Evolutionary conservation across 2,329 filamentous ascomycete species (phyloP).

Genomic region (Neonectria ditissima): DNA sequence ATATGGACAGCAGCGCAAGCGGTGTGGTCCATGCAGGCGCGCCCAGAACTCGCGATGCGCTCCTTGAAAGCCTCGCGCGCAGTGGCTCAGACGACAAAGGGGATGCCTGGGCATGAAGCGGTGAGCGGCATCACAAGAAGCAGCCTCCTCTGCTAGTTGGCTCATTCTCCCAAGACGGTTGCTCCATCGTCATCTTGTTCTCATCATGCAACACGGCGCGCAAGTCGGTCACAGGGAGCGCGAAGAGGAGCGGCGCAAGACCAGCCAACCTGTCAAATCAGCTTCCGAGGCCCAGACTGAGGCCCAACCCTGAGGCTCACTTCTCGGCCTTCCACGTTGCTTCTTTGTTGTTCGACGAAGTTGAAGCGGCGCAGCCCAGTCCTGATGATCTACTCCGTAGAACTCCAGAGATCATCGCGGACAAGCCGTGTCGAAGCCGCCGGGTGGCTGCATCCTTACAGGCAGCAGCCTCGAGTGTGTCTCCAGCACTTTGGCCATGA

Average conservation of each 20-base stretch:
- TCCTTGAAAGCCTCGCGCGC: neutral
- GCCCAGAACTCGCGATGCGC: constrained; percentile 1
- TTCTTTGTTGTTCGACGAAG: neutral
- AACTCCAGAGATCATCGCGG: neutral
- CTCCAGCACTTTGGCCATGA: neutral
- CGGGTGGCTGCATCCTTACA: neutral
- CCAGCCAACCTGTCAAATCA: neutral
- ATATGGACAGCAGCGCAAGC: neutral
- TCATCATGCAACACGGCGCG: neutral
- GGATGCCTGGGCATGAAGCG: neutral
- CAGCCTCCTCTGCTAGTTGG: neutral
- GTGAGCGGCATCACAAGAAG: neutral
- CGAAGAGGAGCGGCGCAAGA: neutral
- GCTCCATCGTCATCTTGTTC: neutral
- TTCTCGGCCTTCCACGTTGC: neutral
- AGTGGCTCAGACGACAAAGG: neutral
- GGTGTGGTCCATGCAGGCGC: neutral
- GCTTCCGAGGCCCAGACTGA: neutral
- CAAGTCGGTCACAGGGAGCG: neutral
- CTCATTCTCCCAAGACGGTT: neutral
- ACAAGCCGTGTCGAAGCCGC: neutral
- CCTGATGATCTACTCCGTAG: neutral
- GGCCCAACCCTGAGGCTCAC: neutral
- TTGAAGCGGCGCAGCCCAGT: neutral
- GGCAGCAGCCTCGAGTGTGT: neutral